phyloP scores from a whole-genome alignment of 2,329 filamentous ascomycete species.

The Diplodia intermedia region DNA sequence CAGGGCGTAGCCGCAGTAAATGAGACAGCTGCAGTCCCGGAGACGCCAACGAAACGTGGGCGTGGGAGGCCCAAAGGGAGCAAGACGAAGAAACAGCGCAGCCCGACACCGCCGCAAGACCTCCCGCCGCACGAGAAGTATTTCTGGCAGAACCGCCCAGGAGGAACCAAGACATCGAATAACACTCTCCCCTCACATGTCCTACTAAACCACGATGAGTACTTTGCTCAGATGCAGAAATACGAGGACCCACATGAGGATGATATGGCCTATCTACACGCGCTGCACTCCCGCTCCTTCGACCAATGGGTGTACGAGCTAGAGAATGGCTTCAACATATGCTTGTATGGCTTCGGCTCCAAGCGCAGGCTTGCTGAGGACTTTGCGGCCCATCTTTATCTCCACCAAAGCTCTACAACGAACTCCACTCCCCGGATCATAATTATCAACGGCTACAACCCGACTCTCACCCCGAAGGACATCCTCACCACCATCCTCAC shows the following conservation, averaged over 20 bases:
- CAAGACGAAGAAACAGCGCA: slow-evolving; percentile 62
- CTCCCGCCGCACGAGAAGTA: slow-evolving; percentile 89
- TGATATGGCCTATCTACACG: slow-evolving; percentile 74
- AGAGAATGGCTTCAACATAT: slow-evolving; percentile 83
- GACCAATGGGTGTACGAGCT: slow-evolving; percentile 94
- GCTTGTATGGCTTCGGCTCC: slow-evolving; percentile 90
- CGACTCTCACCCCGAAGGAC: slow-evolving; percentile 70
- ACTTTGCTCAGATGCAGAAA: slow-evolving; percentile 72
- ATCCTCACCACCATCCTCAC: slow-evolving; percentile 72
- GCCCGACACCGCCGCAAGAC: slow-evolving; percentile 80
- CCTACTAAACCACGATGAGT: slow-evolving; percentile 89
- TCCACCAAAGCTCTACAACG: slow-evolving; percentile 43
- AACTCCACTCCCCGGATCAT: slow-evolving; percentile 68
- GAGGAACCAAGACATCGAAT: slow-evolving; percentile 81
- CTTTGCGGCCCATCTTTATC: slow-evolving; percentile 75
- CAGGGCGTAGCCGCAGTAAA: slow-evolving; percentile 51
- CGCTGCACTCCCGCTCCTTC: slow-evolving; percentile 81
- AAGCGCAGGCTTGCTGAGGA: slow-evolving; percentile 77
- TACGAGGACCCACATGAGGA: slow-evolving; percentile 72
- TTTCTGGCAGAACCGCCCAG: slow-evolving; percentile 89
- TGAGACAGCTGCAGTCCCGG: slow-evolving; percentile 51
- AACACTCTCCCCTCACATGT: slow-evolving; percentile 78
- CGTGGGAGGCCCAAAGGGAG: slow-evolving; percentile 63
- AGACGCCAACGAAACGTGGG: slow-evolving; percentile 55
- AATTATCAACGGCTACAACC: slow-evolving; percentile 84